Percentiles rank a stretch among this genome's conserved stretches.
These are phyloP conservation scores for Trametes maxima DNA, from an alignment of 768 basidiomycete genomes.

Conservation along the genomic window DNA sequence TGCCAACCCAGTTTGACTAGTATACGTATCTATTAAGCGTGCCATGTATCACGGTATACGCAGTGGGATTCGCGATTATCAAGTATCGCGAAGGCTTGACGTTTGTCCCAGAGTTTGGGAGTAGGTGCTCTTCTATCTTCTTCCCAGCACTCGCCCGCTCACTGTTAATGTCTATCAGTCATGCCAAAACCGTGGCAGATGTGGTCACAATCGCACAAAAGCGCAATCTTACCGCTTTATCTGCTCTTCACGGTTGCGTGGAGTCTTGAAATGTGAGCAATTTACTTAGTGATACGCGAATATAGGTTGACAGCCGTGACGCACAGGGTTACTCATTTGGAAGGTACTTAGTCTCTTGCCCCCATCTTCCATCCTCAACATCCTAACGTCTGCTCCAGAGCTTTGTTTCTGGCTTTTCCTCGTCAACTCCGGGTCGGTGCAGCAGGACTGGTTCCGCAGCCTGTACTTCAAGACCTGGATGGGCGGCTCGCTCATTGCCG, in stretches of 20 bases:
- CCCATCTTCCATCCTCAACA: background rate
- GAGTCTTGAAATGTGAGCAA: slow-evolving; percentile 68
- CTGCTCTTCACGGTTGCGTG: slow-evolving; percentile 67
- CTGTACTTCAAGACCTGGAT: slow-evolving; percentile 76
- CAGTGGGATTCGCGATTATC: slow-evolving; percentile 67
- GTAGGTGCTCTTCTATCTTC: slow-evolving; percentile 41
- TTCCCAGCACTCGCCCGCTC: slow-evolving; percentile 1
- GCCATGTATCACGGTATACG: slow-evolving; percentile 59
- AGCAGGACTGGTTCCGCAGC: slow-evolving; percentile 79
- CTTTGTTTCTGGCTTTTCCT: slow-evolving; percentile 90
- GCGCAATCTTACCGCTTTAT: slow-evolving; percentile 65
- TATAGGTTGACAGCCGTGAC: background rate
- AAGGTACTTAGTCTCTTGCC: slow-evolving; percentile 49
- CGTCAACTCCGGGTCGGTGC: slow-evolving; percentile 59
- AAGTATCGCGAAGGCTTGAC: slow-evolving; percentile 74
- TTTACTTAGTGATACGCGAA: background rate
- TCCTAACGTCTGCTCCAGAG: slow-evolving; percentile 44
- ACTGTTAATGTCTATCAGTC: slow-evolving; percentile 41
- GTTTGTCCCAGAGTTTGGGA: slow-evolving; percentile 44
- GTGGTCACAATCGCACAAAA: slow-evolving; percentile 52
- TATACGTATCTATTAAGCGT: slow-evolving; percentile 71
- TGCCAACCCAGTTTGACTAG: slow-evolving; percentile 37
- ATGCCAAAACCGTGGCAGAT: slow-evolving; percentile 62
- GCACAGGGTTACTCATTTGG: slow-evolving; percentile 72
- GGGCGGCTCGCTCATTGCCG: slow-evolving; percentile 59